Evolutionary conservation across 768 basidiomycete species (phyloP).

Genomic region (Daedaleopsis sinensis): DNA sequence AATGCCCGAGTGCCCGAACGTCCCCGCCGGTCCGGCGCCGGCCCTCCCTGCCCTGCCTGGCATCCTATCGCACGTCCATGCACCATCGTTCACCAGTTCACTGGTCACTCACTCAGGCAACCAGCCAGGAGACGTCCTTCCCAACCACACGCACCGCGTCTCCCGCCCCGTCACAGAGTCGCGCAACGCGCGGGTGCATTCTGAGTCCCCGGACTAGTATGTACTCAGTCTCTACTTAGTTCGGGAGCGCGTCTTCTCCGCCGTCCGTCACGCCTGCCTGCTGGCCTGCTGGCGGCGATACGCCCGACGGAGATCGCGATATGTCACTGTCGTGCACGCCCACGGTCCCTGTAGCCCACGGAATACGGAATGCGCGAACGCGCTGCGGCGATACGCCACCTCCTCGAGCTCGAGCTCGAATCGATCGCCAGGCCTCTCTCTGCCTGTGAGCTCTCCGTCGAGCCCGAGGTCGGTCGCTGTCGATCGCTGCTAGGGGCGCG

Average conservation of each 20-base stretch:
- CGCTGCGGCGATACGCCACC: background rate
- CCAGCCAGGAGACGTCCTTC: background rate
- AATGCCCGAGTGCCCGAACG: too few relatives aligned
- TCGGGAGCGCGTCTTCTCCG: background rate
- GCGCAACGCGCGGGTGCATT: background rate
- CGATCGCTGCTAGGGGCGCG: too few relatives aligned
- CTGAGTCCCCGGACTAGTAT: too few relatives aligned
- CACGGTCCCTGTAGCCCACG: constrained; percentile 1
- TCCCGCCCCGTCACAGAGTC: background rate
- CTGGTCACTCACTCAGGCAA: too few relatives aligned
- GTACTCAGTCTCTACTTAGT: background rate
- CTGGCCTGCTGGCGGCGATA: background rate
- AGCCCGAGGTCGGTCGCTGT: too few relatives aligned
- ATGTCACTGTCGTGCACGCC: constrained; percentile 13
- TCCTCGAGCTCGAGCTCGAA: background rate
- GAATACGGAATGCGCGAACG: background rate
- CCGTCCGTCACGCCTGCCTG: background rate
- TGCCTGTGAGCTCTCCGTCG: too few relatives aligned
- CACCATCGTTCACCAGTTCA: too few relatives aligned
- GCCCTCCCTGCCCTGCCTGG: too few relatives aligned
- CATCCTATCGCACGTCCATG: too few relatives aligned
- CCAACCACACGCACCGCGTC: too few relatives aligned
- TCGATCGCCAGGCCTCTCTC: too few relatives aligned
- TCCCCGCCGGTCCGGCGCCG: too few relatives aligned
- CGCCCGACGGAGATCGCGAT: constrained; percentile 13